Base-by-base conservation (phyloP, 371 early-diverging fungal genomes). In the Agmasoma carcini region DNA sequence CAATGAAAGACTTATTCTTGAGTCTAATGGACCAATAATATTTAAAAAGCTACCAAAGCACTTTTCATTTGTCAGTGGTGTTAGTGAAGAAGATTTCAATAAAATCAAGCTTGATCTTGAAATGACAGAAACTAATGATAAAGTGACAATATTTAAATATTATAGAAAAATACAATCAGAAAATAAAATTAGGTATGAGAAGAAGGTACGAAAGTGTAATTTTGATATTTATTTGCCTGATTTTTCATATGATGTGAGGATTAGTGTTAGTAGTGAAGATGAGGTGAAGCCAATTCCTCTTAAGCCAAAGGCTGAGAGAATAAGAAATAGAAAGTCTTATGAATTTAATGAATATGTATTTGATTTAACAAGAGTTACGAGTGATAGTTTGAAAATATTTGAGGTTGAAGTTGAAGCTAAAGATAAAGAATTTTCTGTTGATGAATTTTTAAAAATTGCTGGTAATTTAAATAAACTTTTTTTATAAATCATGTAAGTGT, bases 1-100 rank as follows among this genome's bases (percentile, higher is more conserved):
- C 12, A 57, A 48, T 38, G 49, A 51, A 30, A 37, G 12, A 23
- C 46, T 57, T 20, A 40, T 63, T 6, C 2, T 57, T n/a, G 27
- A 51, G 19, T 23, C 53, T 1, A 19, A 46, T 31, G 29, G 20
- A 2, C 64, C 64, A 12, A 31, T 63, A 34, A 27, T 63, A 7
- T 49, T 52, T 6, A 31, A 9, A 27, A 57, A 44, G 20, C 29
- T 52, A 0, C 56, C 64, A 23, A 26, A 19, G 0, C 26, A 43
- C 1, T 26, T 53, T 14, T 27, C 17, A 5, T 63, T 63, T 59
- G 44, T 44, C 7, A 48, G 27, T 36, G 49, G 49, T 12, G 49
- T 48, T 9, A 27, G n/a, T 7, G 7, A 23, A 15, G 6, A 7
- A 6, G 9, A 14, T 27, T 48, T 31, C 23, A 17, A 7, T 12